Conservation (phyloP, 169 alveolate species). For the Blepharisma undulans region DNA sequence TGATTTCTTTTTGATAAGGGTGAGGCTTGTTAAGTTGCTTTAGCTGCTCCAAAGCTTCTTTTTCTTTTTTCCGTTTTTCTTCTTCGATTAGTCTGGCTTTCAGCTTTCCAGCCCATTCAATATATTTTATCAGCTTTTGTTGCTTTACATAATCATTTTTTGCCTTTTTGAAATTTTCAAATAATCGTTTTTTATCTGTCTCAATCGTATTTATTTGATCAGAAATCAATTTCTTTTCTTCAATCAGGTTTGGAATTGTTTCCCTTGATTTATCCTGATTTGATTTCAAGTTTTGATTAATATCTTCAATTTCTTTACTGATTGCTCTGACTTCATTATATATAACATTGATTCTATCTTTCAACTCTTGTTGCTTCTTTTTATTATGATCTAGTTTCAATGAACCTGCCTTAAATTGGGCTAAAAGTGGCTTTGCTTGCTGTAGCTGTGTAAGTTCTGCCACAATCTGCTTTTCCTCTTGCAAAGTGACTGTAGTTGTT, state of each 20-base stretch:
- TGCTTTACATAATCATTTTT: neutral
- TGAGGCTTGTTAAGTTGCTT: slow-evolving; percentile 24
- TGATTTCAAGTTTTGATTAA: neutral
- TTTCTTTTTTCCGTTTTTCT: neutral
- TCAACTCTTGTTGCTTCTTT: slow-evolving; percentile 4
- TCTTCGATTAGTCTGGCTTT: slow-evolving; percentile 20
- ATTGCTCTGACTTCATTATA: neutral
- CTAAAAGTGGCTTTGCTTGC: neutral
- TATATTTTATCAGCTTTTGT: neutral
- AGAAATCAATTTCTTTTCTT: slow-evolving; percentile 1
- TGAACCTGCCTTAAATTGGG: neutral
- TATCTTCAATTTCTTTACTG: neutral
- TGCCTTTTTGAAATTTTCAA: neutral
- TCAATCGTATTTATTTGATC: neutral
- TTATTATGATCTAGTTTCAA: slow-evolving; percentile 16
- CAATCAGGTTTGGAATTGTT: neutral
- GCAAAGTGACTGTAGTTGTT: slow-evolving; percentile 24
- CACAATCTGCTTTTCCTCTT: slow-evolving; percentile 2
- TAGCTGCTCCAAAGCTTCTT: neutral
- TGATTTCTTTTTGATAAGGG: slow-evolving; percentile 25
- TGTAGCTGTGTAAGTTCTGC: slow-evolving; percentile 2
- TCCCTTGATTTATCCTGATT: neutral
- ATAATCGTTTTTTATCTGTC: neutral
- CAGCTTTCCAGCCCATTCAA: slow-evolving; percentile 21
- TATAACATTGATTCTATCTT: neutral